Evolutionary conservation across 2,329 filamentous ascomycete genomes (phyloP).

Genomic region (Curvularia hawaiiensis): DNA sequence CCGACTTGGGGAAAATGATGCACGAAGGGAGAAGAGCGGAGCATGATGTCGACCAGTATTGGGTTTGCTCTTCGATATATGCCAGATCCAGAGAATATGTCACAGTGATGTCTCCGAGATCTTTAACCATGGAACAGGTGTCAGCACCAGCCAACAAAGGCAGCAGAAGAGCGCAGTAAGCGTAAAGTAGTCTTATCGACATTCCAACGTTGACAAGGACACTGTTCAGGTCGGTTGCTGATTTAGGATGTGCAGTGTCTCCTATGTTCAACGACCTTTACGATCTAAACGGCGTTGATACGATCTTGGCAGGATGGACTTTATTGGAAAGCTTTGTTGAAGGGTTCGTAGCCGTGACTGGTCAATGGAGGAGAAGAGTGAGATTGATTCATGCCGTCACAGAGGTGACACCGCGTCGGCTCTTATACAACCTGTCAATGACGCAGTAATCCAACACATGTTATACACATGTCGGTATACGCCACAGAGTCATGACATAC

Average conservation of each 20-base stretch:
- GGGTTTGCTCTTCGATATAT: conserved; percentile 36
- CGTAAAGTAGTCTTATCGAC: neutral
- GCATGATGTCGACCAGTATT: conserved; percentile 43
- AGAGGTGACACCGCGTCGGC: neutral
- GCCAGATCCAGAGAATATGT: conserved; percentile 24
- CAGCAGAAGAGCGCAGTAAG: conserved; percentile 7
- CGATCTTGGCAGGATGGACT: neutral
- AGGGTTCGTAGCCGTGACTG: neutral
- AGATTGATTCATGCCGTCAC: neutral
- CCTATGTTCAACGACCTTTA: neutral
- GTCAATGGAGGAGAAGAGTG: neutral
- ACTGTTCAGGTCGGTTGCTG: neutral
- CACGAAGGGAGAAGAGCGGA: conserved; percentile 38
- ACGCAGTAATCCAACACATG: neutral
- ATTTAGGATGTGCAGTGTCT: neutral
- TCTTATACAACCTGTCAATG: neutral
- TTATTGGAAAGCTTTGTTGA: neutral
- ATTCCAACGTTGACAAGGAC: neutral
- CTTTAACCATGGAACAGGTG: conserved; percentile 28
- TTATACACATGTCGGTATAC: neutral
- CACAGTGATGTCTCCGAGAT: conserved; percentile 32
- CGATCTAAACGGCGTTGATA: neutral
- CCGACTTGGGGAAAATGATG: conserved; percentile 46
- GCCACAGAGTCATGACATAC: neutral
- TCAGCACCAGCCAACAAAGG: conserved; percentile 17